These are phyloP conservation scores for Backusella circina DNA, from an alignment of 192 early-diverging fungal genomes.

Conservation along the genomic window DNA sequence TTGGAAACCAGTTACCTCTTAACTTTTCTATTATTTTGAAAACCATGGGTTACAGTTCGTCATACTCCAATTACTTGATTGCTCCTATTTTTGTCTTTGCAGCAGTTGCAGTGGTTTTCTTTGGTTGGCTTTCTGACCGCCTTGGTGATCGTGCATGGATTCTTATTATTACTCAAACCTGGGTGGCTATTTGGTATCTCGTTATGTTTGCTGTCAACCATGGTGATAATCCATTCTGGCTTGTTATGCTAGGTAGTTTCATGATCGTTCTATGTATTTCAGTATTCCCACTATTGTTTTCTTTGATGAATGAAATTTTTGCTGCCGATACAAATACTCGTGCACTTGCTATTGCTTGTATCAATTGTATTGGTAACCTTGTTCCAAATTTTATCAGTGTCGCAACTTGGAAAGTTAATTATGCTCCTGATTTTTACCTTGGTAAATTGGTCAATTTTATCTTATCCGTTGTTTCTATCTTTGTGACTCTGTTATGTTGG, in stretches of 20 bases:
- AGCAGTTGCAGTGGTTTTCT: neutral
- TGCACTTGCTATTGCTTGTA: neutral
- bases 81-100: neutral
- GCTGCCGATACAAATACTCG: neutral
- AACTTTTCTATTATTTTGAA: conserved; percentile 8
- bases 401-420: neutral
- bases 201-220: neutral
- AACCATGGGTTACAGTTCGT: neutral
- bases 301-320: conserved; percentile 4
- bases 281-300: conserved; percentile 3
- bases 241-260: neutral
- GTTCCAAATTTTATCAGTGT: conserved; percentile 3
- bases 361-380: neutral
- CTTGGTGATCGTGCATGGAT: neutral
- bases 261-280: conserved; percentile 6
- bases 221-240: neutral
- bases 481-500: neutral
- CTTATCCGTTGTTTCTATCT: neutral
- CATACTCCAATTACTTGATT: neutral
- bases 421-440: conserved; percentile 1
- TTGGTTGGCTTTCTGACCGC: neutral
- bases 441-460: conserved; percentile 4
- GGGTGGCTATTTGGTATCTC: conserved; percentile 11
- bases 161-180: neutral
- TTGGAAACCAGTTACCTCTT: neutral